Conservation (phyloP, 352 stramenopile species). For the Thalassiosira hispida region DNA sequence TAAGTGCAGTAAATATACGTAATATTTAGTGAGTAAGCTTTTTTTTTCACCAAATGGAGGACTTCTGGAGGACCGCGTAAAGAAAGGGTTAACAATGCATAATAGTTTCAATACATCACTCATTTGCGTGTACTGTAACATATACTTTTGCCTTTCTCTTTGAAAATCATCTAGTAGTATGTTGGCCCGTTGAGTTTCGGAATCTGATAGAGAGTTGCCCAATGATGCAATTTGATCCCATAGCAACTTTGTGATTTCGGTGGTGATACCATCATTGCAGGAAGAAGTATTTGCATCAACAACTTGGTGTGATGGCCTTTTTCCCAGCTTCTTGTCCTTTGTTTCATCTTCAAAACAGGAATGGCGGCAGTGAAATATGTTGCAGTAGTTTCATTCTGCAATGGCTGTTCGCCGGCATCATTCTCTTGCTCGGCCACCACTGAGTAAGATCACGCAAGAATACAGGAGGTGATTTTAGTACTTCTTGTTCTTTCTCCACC, state of each 20-base stretch:
- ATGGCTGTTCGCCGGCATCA: too few relatives aligned
- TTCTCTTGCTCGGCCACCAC: too few relatives aligned
- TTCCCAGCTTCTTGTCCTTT: too few relatives aligned
- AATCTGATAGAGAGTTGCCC: constrained; percentile 38
- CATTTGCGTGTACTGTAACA: constrained; percentile 41
- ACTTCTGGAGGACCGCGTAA: too few relatives aligned
- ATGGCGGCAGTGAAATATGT: too few relatives aligned
- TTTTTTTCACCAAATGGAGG: too few relatives aligned
- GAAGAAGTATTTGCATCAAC: too few relatives aligned
- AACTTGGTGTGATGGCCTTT: too few relatives aligned
- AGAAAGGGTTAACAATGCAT: neutral
- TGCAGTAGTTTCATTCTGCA: too few relatives aligned
- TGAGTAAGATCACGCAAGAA: constrained; percentile 23
- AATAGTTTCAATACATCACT: constrained; percentile 39
- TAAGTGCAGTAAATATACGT: too few relatives aligned
- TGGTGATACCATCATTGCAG: neutral
- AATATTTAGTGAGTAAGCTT: too few relatives aligned
- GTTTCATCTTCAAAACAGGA: too few relatives aligned
- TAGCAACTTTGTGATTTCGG: constrained; percentile 13
- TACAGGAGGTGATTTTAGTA: constrained; percentile 21
- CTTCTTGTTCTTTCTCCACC: constrained; percentile 25
- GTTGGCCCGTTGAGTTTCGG: constrained; percentile 37
- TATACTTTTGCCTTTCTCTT: constrained; percentile 37
- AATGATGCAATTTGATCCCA: constrained; percentile 39
- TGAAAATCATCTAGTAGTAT: constrained; percentile 50